These are phyloP conservation scores for Aspergillus biplanus DNA, from an alignment of 495 filamentous ascomycete species.

Conservation along the genomic window DNA sequence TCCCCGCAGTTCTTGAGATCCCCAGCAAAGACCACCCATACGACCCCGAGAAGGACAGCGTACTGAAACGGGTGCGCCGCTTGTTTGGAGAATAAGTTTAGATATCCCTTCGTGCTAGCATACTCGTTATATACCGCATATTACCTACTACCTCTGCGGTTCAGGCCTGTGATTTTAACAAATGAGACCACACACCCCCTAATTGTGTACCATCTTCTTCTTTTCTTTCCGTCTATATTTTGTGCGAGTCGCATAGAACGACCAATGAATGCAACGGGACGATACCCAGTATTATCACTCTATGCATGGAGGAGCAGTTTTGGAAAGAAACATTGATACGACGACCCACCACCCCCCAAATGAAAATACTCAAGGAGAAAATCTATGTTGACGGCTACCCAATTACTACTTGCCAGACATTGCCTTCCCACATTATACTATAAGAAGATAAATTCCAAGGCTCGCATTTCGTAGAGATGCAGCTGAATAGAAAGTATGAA, in stretches of 20 bases:
- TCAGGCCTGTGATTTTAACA: not conserved
- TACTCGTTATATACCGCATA: not conserved
- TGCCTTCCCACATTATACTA: not conserved
- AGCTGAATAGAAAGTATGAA: too few relatives aligned
- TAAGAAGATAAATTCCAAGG: not conserved
- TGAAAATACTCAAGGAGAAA: too few relatives aligned
- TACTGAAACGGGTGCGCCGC: constrained; percentile 85
- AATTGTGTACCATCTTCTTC: not conserved
- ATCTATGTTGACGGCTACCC: too few relatives aligned
- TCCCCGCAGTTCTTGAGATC: constrained; percentile 78
- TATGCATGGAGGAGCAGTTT: constrained; percentile 14
- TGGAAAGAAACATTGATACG: not conserved
- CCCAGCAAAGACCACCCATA: constrained; percentile 99
- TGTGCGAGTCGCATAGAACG: constrained; percentile 7
- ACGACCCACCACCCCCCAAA: not conserved
- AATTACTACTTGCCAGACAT: too few relatives aligned
- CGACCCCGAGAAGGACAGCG: constrained; percentile 98
- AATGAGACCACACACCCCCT: not conserved
- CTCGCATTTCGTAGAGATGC: too few relatives aligned
- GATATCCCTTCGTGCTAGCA: not conserved
- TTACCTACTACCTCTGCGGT: constrained; percentile 5
- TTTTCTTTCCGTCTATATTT: not conserved
- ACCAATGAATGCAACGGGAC: constrained; percentile 14
- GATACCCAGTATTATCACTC: constrained; percentile 20
- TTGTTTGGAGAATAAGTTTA: constrained; percentile 81